phyloP scores from a whole-genome alignment of 1,284 basidiomycete genomes.

The Xerocomus amazonicus region DNA sequence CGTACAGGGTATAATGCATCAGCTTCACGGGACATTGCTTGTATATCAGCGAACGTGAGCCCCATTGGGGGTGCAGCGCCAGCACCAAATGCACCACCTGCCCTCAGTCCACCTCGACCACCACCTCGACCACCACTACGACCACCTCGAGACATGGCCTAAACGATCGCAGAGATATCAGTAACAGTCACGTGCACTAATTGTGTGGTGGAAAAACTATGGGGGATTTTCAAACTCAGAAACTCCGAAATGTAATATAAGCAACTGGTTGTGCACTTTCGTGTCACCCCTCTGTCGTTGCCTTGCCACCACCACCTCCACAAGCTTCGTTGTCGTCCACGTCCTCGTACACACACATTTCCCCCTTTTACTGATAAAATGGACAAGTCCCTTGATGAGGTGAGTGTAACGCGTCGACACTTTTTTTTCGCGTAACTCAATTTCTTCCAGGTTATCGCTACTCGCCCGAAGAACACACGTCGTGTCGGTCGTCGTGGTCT shows the following conservation, averaged over 20 bases:
- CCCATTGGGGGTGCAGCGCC: constrained; percentile 67
- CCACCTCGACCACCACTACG: constrained; percentile 51
- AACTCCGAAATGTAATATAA: constrained; percentile 29
- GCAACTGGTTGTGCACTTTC: constrained; percentile 2
- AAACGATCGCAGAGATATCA: constrained; percentile 6
- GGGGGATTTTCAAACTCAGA: constrained; percentile 21
- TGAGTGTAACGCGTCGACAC: constrained; percentile 37
- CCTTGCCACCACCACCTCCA: constrained; percentile 25
- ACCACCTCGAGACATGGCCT: constrained; percentile 59
- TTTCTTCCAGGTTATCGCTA: constrained; percentile 64
- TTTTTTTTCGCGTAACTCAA: constrained; percentile 20
- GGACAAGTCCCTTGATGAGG: constrained; percentile 91
- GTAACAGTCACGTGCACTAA: constrained; percentile 15
- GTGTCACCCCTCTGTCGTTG: constrained; percentile 29
- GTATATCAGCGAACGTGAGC: constrained; percentile 72
- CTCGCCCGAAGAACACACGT: constrained; percentile 53
- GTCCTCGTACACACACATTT: background rate
- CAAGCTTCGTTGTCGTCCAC: background rate
- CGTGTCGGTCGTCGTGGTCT: constrained; percentile 44
- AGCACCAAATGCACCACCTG: constrained; percentile 49
- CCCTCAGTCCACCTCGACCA: constrained; percentile 52
- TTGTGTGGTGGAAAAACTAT: background rate
- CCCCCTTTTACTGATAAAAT: constrained; percentile 36
- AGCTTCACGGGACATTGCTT: constrained; percentile 67
- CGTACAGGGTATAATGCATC: constrained; percentile 76